Base-by-base conservation (phyloP, 2,329 filamentous ascomycete genomes). In the Sporothrix euskadiensis region DNA sequence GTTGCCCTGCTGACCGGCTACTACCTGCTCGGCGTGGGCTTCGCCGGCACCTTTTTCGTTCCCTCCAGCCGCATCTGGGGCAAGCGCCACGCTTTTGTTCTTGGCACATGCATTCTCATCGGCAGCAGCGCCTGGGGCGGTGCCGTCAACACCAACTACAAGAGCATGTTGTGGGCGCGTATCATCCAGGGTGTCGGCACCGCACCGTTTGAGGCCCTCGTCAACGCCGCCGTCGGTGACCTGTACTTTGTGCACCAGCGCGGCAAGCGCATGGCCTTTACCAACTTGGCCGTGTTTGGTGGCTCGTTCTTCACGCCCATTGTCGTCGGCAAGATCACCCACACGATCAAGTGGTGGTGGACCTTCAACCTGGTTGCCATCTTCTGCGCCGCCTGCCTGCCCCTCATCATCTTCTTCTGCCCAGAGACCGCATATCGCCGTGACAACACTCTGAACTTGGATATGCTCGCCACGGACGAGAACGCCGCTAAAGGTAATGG, bases 61-160 rank as follows among this genome's bases (percentile, higher is more conserved):
- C 93, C 95, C 0, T 93, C 91, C 0, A 94, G 93, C 26, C 89
- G 94, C 73, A 91, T 98, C 76, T 98, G 93, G 92, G 95, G 95
- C 54, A 98, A 97, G 82, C 88, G 94, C 56, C 95, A 98, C 83
- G 83, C 94, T 19, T 98, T 97, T 80, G 82, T 98, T 35, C 78
- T 97, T 1, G 94, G 94, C 8, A 90, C 91, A 63, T 76, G 92
- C 66, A 86, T 97, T 73, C 86, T 97, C 78, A 87, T 97, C 57
- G 84, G 87, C 59, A 92, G 91, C 73, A 92, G 90, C 76, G 88
- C 88, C 7, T 98, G 94, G 94, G 94, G 89, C 32, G 93, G 93
- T 41, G 88, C 87, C 0, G 89, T 88, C 49, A 87, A 88, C 12
- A 85, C 84, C 54, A 89, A 89, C 80, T 96, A 97, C 80, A 84